These are phyloP conservation scores for Sporothrix inflata DNA, from an alignment of 2,329 filamentous ascomycete genomes.

Conservation along the genomic window DNA sequence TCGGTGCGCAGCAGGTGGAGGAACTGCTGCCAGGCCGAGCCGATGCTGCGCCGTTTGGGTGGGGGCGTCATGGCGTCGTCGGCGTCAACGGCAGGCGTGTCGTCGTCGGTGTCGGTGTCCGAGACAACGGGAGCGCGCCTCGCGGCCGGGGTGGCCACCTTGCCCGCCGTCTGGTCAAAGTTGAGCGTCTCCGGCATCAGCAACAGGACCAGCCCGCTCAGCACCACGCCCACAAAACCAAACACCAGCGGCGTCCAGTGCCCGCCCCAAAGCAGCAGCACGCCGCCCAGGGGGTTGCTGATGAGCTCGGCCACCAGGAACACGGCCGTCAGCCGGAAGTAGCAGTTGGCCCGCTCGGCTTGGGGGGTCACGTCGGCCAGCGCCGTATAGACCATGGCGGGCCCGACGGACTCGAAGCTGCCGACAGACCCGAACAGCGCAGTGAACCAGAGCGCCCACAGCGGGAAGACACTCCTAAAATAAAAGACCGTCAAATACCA, in stretches of 20 bases:
- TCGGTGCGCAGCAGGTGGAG: constrained; percentile 25
- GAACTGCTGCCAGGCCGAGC: neutral
- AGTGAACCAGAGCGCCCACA: constrained; percentile 46
- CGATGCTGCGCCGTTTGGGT: neutral
- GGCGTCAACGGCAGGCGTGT: neutral
- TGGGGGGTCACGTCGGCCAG: constrained; percentile 50
- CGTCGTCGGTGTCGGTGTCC: neutral
- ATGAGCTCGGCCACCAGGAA: constrained; percentile 46
- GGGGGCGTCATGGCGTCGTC: neutral
- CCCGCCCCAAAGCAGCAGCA: constrained; percentile 43
- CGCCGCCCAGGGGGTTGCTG: constrained; percentile 47
- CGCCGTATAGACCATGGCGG: constrained; percentile 52
- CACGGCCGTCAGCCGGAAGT: constrained; percentile 46
- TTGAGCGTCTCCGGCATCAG: constrained; percentile 50
- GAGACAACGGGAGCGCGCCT: neutral
- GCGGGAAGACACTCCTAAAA: constrained; percentile 45
- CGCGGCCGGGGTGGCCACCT: constrained; percentile 32
- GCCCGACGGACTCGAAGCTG: constrained; percentile 45
- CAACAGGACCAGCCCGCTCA: constrained; percentile 40
- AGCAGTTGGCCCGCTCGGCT: constrained; percentile 45
- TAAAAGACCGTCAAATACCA: constrained; percentile 36
- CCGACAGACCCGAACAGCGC: constrained; percentile 47
- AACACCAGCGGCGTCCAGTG: constrained; percentile 48
- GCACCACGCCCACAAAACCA: constrained; percentile 39
- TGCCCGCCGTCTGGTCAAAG: constrained; percentile 34